phyloP scores from a whole-genome alignment of 805 yeast genomes.

The Wickerhamomyces subpelliculosus region DNA sequence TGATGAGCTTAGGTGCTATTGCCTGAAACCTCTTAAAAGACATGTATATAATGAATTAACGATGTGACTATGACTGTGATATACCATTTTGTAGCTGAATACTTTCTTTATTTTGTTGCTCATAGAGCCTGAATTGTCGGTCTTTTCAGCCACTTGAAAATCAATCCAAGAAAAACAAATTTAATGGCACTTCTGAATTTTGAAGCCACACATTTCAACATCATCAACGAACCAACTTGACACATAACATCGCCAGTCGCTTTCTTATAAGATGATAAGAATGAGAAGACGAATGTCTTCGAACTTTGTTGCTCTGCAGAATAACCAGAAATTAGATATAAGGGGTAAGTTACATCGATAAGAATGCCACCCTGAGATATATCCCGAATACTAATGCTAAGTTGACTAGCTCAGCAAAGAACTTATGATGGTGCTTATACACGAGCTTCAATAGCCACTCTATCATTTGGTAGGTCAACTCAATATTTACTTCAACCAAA shows the following conservation, averaged over 20 bases:
- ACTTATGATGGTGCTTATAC: constrained; percentile 83
- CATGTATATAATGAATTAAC: not conserved
- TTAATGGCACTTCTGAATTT: no score
- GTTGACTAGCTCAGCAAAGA: constrained; percentile 56
- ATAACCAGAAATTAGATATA: constrained; percentile 7
- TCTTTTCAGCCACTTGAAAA: no score
- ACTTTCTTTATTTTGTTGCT: no score
- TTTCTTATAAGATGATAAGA: no score
- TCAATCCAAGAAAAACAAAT: no score
- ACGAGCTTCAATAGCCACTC: constrained; percentile 61
- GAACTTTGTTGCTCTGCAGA: not conserved
- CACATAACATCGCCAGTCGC: no score
- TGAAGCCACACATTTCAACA: no score
- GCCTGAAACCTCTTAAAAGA: constrained; percentile 26
- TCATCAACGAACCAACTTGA: no score
- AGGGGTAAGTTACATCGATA: constrained; percentile 4
- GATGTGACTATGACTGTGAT: not conserved
- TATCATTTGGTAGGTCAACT: constrained; percentile 43
- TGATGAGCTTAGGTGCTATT: constrained; percentile 77
- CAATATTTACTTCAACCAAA: not conserved
- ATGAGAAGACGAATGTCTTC: not conserved
- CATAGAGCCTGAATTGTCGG: no score
- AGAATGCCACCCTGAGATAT: no score
- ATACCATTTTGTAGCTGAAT: no score
- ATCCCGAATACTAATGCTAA: not conserved